Base-by-base conservation (phyloP, 345 rosid genomes). In the Gossypium mustelinum region DNA sequence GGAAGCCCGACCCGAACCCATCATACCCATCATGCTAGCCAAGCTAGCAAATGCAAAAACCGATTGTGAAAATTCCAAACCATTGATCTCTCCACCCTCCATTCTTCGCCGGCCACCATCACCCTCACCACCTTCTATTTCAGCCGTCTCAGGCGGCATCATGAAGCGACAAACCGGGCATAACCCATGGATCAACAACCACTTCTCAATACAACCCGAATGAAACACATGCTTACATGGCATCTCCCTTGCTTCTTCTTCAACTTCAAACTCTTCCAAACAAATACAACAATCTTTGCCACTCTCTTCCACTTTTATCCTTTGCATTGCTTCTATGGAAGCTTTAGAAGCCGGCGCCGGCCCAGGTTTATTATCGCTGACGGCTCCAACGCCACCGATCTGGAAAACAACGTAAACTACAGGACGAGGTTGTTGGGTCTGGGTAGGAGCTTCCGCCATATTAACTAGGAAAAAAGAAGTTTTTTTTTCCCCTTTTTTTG, bases 171-270 rank as follows among this genome's bases (percentile, higher is more conserved):
- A 80, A 25, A 76, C 54, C 2, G 75, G 82, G 59, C 79, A 76
- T 0, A 79, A 59, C 2, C 66, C 75, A 22, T 59, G 82, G 4
- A 76, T 63, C n/a, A 3, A 16, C 0, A 80, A 66, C 79, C 82
- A 80, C 27, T 76, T 73, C 43, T 68, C 72, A 9, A 80, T 62
- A n/a, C 83, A 80, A 41, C 14, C 27, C 29, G 75, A 73, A 54
- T 80, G 80, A 64, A 76, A 76, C 4, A 43, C 2, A 13, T 80
- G 83, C 14, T 80, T 76, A 54, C 80, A 76, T 3, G 75, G 83
- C 80, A 73, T 80, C 77, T 73, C 71, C 22, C 72, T 20, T 3
- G 44, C 57, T 22, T 67, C 75, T 11, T n/a, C 67, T 11, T 69
- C 75, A 1, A 55, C 51, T 20, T 20, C 9, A 7, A 68, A 48